These are phyloP conservation scores for Colletotrichum tofieldiae DNA, from an alignment of 2,329 filamentous ascomycete species.

Conservation along the genomic window DNA sequence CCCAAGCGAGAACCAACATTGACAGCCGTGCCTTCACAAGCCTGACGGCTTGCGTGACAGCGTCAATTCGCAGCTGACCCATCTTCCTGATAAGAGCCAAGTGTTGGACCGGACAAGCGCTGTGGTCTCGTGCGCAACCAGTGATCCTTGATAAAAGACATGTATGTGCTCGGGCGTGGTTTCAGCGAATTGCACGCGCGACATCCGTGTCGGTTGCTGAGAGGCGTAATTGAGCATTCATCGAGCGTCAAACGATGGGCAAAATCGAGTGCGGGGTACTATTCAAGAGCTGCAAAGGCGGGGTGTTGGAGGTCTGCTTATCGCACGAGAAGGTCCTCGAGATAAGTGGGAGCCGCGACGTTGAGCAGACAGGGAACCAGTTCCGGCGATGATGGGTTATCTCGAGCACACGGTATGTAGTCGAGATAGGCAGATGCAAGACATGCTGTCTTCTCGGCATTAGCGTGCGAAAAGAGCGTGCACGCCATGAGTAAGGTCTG, in stretches of 20 bases:
- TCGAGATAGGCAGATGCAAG: conserved; percentile 20
- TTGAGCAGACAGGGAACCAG: neutral
- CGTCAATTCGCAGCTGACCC: neutral
- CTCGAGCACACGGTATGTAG: conserved; percentile 1
- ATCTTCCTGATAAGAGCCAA: neutral
- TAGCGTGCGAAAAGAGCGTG: neutral
- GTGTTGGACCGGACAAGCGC: neutral
- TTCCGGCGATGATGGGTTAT: neutral
- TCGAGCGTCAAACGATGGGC: neutral
- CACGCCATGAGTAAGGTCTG: neutral
- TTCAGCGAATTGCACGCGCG: conserved; percentile 17
- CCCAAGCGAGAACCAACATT: neutral
- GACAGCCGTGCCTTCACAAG: neutral
- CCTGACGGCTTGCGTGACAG: neutral
- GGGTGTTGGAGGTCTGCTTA: neutral
- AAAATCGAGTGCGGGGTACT: conserved; percentile 6
- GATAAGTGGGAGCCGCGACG: conserved; percentile 3
- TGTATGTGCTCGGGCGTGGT: conserved; percentile 19
- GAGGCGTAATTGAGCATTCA: neutral
- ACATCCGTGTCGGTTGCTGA: neutral
- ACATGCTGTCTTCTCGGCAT: conserved; percentile 10
- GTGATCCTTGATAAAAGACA: conserved; percentile 8
- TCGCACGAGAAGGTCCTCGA: neutral
- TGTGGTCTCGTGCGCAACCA: conserved; percentile 4
- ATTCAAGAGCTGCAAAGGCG: neutral